These are phyloP conservation scores for Hanseniaspora vineae DNA, from an alignment of 805 yeast species.

Conservation along the genomic window DNA sequence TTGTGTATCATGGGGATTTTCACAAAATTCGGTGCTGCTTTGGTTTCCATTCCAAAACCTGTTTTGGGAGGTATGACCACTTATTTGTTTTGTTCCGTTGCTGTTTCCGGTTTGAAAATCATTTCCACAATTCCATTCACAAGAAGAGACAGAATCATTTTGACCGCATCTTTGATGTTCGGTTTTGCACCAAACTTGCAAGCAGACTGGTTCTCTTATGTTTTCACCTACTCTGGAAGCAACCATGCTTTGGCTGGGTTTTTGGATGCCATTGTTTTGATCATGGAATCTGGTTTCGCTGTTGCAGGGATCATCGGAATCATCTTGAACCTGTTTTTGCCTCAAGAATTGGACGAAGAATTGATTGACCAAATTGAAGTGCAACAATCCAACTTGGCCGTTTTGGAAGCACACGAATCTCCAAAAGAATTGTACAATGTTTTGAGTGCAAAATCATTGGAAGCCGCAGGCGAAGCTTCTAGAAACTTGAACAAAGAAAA, in stretches of 20 bases:
- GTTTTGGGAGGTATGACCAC: slow-evolving; percentile 85
- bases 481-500: neutral
- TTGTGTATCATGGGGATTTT: slow-evolving; percentile 77
- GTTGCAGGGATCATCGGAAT: slow-evolving; percentile 54
- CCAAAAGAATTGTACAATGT: neutral
- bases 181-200: slow-evolving; percentile 60
- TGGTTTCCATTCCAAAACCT: slow-evolving; percentile 67
- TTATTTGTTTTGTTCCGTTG: slow-evolving; percentile 62
- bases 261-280: slow-evolving; percentile 52
- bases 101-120: slow-evolving; percentile 60
- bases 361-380: slow-evolving; percentile 16
- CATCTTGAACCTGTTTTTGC: slow-evolving; percentile 46
- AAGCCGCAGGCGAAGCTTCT: neutral
- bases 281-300: slow-evolving; percentile 65
- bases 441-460: neutral
- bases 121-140: slow-evolving; percentile 41
- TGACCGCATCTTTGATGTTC: slow-evolving; percentile 50
- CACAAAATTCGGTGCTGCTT: slow-evolving; percentile 80
- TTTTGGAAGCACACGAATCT: slow-evolving; percentile 10
- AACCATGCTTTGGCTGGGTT: slow-evolving; percentile 48
- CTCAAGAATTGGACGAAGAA: slow-evolving; percentile 41
- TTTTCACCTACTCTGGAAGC: slow-evolving; percentile 55
- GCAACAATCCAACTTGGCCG: slow-evolving; percentile 15
- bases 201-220: slow-evolving; percentile 47
- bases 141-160: slow-evolving; percentile 60